Base-by-base conservation (phyloP, 2,329 filamentous ascomycete genomes). In the Scedosporium dehoogii region DNA sequence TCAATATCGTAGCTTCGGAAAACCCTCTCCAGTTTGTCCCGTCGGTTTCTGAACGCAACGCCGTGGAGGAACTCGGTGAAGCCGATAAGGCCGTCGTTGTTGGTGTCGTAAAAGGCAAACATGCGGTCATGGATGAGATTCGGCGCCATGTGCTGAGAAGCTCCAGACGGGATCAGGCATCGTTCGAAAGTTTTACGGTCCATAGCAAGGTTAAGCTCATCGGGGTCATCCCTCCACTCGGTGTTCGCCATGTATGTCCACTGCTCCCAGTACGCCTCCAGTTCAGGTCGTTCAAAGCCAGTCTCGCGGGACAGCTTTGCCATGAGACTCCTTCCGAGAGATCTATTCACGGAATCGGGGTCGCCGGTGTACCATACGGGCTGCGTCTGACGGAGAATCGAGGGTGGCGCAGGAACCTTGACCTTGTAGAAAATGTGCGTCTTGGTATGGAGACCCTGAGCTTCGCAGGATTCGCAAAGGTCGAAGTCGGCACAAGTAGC, bases 361-460 rank as follows among this genome's bases (percentile, higher is more conserved):
- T 96, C 90, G 53, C 92, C 92, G 1, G 92, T 90, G 72, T 96
- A 97, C 85, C 89, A 94, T 1, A 92, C 85, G 6, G 89, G 87
- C 68, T 91, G 88, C 70, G 88, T 89, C 72, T 93, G 88, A 60
- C 90, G 85, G 1, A 90, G 87, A 3, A 89, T 89, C 63, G 96
- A 86, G 33, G 91, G 89, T 0, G 92, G 91, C 1, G 92, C 89
- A 1, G 94, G 94, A 10, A 97, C 88, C 62, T 88, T 88, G 70
- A 99, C 90, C 74, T 97, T 97, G 81, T 96, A 96, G 75, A 99
- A 97, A 56, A 97, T 85, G 74, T 99, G 94, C 1, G 92, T 96
- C 73, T 93, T 96, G 70, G 84, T 86, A 71, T 96, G 93, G 1
- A 87, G 75, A 23, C 85, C 84, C 68, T 87, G 85, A 4, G 90